Conservation (phyloP, 2,329 filamentous ascomycete genomes). For the Neonectria faginata region DNA sequence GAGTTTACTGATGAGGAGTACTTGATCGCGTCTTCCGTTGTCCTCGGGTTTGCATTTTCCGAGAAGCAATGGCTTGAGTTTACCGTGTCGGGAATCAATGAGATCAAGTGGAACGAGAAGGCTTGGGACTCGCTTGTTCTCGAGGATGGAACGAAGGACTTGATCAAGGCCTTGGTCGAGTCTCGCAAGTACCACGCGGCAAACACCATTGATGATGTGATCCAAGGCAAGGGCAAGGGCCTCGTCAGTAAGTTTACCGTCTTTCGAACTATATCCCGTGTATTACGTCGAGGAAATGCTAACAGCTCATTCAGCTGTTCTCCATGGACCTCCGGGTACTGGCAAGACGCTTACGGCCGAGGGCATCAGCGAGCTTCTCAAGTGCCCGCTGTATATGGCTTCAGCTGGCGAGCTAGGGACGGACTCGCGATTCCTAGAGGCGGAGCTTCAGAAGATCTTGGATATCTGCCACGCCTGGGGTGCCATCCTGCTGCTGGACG, state of each 20-base stretch:
- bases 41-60: slow-evolving; percentile 86
- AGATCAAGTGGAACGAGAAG: slow-evolving; percentile 86
- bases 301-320: slow-evolving; percentile 62
- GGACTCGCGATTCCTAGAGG: slow-evolving; percentile 78
- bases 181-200: slow-evolving; percentile 86
- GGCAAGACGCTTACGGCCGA: slow-evolving; percentile 92
- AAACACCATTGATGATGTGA: slow-evolving; percentile 85
- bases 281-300: slow-evolving; percentile 20
- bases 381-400: slow-evolving; percentile 85
- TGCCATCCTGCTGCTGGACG: slow-evolving; percentile 85
- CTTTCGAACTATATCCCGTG: neutral
- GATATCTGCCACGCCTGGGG: slow-evolving; percentile 90
- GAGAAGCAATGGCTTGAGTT: slow-evolving; percentile 95
- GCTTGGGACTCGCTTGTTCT: slow-evolving; percentile 88
- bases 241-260: slow-evolving; percentile 68
- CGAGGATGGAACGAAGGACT: slow-evolving; percentile 68
- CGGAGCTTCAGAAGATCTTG: slow-evolving; percentile 83
- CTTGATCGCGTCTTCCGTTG: slow-evolving; percentile 83
- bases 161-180: slow-evolving; percentile 82
- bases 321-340: slow-evolving; percentile 87
- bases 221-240: slow-evolving; percentile 87
- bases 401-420: slow-evolving; percentile 86
- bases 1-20: slow-evolving; percentile 86
- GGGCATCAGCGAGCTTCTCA: slow-evolving; percentile 84
- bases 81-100: slow-evolving; percentile 79